Conservation (phyloP, 1,284 basidiomycete genomes). For the Cryptococcus depauperatus region DNA sequence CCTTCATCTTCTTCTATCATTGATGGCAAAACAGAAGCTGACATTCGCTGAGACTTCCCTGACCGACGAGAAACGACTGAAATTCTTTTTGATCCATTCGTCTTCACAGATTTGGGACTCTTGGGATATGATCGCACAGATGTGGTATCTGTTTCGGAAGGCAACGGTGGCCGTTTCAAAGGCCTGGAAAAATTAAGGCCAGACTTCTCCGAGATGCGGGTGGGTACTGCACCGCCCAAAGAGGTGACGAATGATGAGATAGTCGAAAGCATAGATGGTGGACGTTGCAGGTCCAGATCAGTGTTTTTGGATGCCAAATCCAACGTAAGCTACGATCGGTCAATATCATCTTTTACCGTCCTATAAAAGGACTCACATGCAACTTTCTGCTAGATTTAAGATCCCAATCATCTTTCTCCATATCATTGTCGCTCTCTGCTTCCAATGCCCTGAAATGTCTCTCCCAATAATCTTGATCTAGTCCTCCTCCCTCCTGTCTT, state of each 20-base stretch:
- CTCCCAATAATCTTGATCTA: conserved; percentile 18
- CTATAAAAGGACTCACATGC: conserved; percentile 4
- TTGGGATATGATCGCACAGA: background rate
- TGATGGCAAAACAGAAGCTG: background rate
- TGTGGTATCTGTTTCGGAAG: background rate
- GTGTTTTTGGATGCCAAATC: conserved; percentile 14
- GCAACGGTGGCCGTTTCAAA: background rate
- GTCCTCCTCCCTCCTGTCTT: background rate
- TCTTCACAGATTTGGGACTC: background rate
- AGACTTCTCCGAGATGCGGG: background rate
- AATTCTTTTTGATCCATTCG: background rate
- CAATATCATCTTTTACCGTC: background rate
- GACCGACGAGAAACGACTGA: background rate
- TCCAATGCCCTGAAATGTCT: conserved; percentile 19
- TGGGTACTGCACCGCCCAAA: background rate
- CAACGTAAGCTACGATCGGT: conserved; percentile 10
- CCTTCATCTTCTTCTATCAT: background rate
- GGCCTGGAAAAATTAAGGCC: conserved; percentile 8
- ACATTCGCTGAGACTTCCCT: background rate
- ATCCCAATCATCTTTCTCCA: conserved; percentile 7
- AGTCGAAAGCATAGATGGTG: conserved; percentile 12
- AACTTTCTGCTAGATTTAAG: conserved; percentile 9
- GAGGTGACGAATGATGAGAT: conserved; percentile 17
- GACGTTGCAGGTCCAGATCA: conserved; percentile 4
- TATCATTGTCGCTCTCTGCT: conserved; percentile 1